Evolutionary conservation across 2,329 filamentous ascomycete species (phyloP).

Genomic region (Venturia effusa): DNA sequence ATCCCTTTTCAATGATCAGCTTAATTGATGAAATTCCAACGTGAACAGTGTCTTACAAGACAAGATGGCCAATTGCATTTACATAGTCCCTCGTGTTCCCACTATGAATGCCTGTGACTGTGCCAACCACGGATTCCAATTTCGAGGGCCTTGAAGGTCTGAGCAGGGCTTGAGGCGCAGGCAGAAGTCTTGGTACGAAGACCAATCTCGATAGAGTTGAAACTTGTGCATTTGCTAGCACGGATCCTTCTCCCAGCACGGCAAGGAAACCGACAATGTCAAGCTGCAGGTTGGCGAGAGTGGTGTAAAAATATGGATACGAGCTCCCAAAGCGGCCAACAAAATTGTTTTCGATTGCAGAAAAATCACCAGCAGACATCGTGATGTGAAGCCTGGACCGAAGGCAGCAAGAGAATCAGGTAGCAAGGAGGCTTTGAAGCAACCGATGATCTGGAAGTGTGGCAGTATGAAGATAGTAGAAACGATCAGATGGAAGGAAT

Average conservation of each 20-base stretch:
- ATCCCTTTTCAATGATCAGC: constrained; percentile 14
- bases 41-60: constrained; percentile 19
- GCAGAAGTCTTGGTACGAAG: constrained; percentile 38
- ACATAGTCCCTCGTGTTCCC: constrained; percentile 36
- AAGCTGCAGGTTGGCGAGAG: constrained; percentile 33
- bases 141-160: constrained; percentile 32
- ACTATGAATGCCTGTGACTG: constrained; percentile 35
- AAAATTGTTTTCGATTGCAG: neutral
- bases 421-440: neutral
- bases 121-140: constrained; percentile 29
- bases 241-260: constrained; percentile 40
- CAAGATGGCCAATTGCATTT: constrained; percentile 38
- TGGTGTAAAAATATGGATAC: neutral
- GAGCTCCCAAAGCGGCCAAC: neutral
- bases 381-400: neutral
- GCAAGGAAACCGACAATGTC: constrained; percentile 46
- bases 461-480: neutral
- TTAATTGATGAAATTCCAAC: constrained; percentile 16
- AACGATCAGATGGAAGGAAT: neutral
- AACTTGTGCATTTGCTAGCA: constrained; percentile 41
- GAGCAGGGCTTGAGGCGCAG: constrained; percentile 40
- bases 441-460: neutral
- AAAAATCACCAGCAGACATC: neutral
- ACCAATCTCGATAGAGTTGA: constrained; percentile 38
- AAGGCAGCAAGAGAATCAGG: neutral